phyloP scores from a whole-genome alignment of 1,284 basidiomycete species.

The Kwoniella shivajii region DNA sequence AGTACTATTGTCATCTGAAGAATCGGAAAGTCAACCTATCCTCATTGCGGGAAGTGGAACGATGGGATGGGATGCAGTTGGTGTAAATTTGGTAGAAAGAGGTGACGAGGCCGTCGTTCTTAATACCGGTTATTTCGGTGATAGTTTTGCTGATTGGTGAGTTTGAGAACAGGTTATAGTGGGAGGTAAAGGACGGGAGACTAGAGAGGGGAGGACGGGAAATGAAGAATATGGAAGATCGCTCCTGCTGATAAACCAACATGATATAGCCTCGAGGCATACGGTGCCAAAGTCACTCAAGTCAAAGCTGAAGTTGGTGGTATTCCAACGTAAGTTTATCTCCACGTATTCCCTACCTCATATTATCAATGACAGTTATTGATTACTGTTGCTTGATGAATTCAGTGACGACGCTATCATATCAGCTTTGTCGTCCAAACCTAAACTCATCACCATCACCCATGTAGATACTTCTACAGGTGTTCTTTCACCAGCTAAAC shows the following conservation, averaged over 20 bases:
- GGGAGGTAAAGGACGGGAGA: not conserved
- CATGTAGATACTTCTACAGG: conserved; percentile 88
- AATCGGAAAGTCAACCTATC: conserved; percentile 69
- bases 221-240: too few relatives aligned
- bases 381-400: too few relatives aligned
- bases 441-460: conserved; percentile 87
- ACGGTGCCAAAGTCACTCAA: conserved; percentile 88
- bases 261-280: conserved; percentile 69
- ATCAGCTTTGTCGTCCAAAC: conserved; percentile 71
- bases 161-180: conserved; percentile 24
- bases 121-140: conserved; percentile 83
- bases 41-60: conserved; percentile 93
- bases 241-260: too few relatives aligned
- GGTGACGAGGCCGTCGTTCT: conserved; percentile 74
- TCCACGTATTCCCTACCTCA: not conserved
- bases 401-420: conserved; percentile 48
- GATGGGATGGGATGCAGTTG: conserved; percentile 78
- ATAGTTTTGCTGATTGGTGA: conserved; percentile 78
- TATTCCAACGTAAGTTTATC: conserved; percentile 60
- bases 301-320: conserved; percentile 81
- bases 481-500: conserved; percentile 83
- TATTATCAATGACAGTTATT: too few relatives aligned
- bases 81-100: conserved; percentile 75
- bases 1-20: conserved; percentile 70
- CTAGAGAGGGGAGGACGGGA: not conserved